Evolutionary conservation across 2,329 filamentous ascomycete species (phyloP).

Genomic region (Colletotrichum brevisporum): DNA sequence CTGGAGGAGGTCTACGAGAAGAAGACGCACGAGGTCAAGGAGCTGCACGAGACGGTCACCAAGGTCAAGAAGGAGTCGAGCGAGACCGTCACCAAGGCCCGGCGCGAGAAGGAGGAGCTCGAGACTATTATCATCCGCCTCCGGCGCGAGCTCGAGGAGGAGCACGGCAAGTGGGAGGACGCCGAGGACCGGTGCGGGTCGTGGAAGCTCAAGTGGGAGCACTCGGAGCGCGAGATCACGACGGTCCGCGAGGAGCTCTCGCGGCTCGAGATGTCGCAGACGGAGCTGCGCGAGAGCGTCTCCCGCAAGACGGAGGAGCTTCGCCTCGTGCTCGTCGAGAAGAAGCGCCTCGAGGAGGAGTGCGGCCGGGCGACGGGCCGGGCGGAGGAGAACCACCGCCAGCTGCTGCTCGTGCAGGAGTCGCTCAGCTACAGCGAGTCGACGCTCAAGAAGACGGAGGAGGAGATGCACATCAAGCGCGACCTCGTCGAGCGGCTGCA

Average conservation of each 20-base stretch:
- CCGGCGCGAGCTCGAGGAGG: conserved; percentile 22
- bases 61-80: not conserved
- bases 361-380: conserved; percentile 11
- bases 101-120: conserved; percentile 27
- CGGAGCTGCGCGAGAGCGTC: conserved; percentile 27
- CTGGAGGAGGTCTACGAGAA: conserved; percentile 27
- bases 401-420: conserved; percentile 24
- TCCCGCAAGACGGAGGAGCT: conserved; percentile 28
- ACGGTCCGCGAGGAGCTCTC: conserved; percentile 31
- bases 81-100: conserved; percentile 5
- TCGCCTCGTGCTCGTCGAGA: conserved; percentile 23
- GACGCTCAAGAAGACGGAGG: conserved; percentile 23
- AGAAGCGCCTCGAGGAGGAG: conserved; percentile 37
- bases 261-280: conserved; percentile 6
- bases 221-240: conserved; percentile 23
- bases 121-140: conserved; percentile 19
- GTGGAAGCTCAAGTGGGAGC: conserved; percentile 37
- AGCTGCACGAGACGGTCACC: conserved; percentile 23
- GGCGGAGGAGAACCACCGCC: conserved; percentile 30
- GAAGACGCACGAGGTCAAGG: conserved; percentile 29
- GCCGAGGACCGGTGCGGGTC: conserved; percentile 26
- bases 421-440: conserved; percentile 23
- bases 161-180: conserved; percentile 26
- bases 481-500: conserved; percentile 29
- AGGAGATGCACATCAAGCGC: conserved; percentile 23